Evolutionary conservation across 2,329 filamentous ascomycete genomes (phyloP), one percentile per base, ranked within the genome.

Genomic region (Talaromyces sp.): DNA sequence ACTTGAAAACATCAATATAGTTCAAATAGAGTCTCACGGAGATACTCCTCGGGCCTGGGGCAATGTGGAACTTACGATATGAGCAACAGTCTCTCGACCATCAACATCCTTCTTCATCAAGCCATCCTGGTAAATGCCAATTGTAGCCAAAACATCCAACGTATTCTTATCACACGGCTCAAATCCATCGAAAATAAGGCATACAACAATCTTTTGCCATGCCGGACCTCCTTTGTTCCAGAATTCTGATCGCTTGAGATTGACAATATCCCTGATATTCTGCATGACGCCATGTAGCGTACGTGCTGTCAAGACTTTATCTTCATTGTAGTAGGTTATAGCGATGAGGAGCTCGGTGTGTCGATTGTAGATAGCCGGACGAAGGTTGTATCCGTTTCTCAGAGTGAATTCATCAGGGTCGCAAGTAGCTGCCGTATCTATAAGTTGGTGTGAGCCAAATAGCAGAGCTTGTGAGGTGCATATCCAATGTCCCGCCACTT

Each of bases 191-290:
- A 98, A 98, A 69, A 99, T 92, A 70, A 98, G 83, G 78, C 91
- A 96, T 66, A 98, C 95, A 34, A 98, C 95, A 76, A 99, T 98
- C 84, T 98, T 99, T 78, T 99, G 95, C 95, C 95, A 99, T 64
- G 95, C 95, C 10, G 95, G 95, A 65, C 95, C 95, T 73, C 95
- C 95, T 83, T 97, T 96, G 83, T 98, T 97, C 95, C 95, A 99
- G 83, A 99, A 99, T 73, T 96, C 94, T 40, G 95, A 97, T 82
- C 96, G 97, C 82, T 98, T 98, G 69, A 98, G 85, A 81, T 97
- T 98, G 75, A 98, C 94, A 76, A 99, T 98, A 74, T 99, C 95
- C 68, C 94, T 91, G 73, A 98, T 96, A 78, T 98, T 98, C 79
- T 97, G 93, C 95, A 99, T 98, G 63, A 97, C 93, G 84, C 94